Base-by-base conservation (phyloP, 345 rosid genomes). In the Rhodamnia rubescens region DNA sequence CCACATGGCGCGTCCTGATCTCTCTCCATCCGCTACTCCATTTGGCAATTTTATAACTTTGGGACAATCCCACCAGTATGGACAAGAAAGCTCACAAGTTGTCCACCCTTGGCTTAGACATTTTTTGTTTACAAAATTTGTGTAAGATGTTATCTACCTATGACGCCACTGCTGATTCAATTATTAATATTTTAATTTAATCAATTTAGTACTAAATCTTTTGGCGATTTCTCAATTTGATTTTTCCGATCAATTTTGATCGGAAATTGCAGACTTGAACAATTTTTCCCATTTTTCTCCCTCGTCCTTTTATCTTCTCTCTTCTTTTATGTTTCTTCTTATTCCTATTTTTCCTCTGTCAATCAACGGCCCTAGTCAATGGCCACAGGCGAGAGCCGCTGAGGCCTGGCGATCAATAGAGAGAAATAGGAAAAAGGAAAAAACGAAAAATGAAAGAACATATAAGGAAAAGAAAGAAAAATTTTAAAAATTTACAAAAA, bases 211-310 rank as follows among this genome's bases (percentile, higher is more conserved):
- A 15, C 6, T 53, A 53, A 5, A n/a, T 14, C 7, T 27, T 27
- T 59, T 59, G 14, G 7, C 5, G 1, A 59, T 13, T 27, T 13
- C 0, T 64, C 0, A 1, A 64, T 64, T 29, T 15, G 3, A 1
- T 54, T 8, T 55, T 55, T 53, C 0, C 11, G 26, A 21, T 55
- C 11, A 21, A 55, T 55, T 55, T 36, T 21, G 40, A 20, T 3
- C 3, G 8, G 2, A 20, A 54, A 54, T 54, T 0, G 3, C 10
- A 5, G 7, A 53, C 49, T 1, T 47, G 49, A 10, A 47, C 8
- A 8, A 20, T 18, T 53, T 53, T 53, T 7, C 4, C 4, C 3
- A 20, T 6, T 21, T 21, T 55, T 55, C 22, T 44, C 47, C 47
- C 8, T 24, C 7, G 3, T 15, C 26, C 57, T 7, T 58, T 59